phyloP scores from a whole-genome alignment of 2,329 filamentous ascomycete genomes.

The Epichloe typhina region DNA sequence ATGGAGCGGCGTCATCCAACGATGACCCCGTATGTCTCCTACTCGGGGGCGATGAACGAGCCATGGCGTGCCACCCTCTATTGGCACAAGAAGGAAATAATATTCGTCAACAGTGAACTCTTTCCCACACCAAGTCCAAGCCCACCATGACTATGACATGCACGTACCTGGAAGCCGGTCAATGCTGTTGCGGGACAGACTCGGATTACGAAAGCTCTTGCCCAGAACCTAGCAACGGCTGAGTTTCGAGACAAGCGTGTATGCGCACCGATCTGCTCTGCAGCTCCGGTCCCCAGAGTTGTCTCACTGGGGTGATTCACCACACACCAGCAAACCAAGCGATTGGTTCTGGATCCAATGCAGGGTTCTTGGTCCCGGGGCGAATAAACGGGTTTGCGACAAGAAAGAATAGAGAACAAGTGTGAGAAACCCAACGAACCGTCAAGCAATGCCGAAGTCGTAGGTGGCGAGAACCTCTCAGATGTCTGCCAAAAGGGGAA shows the following conservation, averaged over 20 bases:
- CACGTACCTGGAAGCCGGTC: background rate
- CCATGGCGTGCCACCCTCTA: background rate
- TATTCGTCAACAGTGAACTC: background rate
- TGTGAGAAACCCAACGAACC: no score
- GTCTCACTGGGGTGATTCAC: conserved; percentile 2
- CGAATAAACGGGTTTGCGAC: background rate
- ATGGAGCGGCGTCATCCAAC: background rate
- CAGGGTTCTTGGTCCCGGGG: background rate
- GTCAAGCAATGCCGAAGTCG: background rate
- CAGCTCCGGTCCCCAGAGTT: background rate
- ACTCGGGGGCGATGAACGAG: background rate
- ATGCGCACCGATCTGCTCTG: no score
- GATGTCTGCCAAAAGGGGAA: background rate
- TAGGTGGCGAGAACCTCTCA: background rate
- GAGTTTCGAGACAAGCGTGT: no score
- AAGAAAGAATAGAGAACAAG: no score
- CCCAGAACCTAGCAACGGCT: background rate
- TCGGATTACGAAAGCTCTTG: background rate
- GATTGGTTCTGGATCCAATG: background rate
- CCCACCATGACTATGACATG: background rate
- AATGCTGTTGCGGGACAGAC: background rate
- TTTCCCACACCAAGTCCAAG: background rate
- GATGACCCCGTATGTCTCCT: conserved; percentile 1
- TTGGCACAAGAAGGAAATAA: background rate
- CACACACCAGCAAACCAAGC: background rate